Conservation (phyloP, 208 protist genomes). For the Porcisia hertigi region DNA sequence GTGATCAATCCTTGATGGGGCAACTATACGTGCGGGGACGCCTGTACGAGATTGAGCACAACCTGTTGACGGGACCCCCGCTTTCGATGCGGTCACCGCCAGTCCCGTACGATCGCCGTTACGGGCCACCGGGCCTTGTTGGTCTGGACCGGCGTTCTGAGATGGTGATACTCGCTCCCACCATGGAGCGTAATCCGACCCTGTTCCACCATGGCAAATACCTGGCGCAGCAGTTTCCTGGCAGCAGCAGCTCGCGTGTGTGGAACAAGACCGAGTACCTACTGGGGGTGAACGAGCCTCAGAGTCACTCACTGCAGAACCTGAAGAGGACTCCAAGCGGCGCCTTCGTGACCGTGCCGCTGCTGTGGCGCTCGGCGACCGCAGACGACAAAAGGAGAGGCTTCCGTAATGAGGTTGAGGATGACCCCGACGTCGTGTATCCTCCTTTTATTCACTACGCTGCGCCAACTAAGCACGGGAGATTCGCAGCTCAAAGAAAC, state of each 20-base stretch:
- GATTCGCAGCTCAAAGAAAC: conserved; percentile 23
- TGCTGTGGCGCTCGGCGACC: conserved; percentile 30
- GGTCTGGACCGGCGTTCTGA: conserved; percentile 26
- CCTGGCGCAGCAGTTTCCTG: conserved; percentile 19
- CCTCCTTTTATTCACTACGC: conserved; percentile 36
- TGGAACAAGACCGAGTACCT: conserved; percentile 18
- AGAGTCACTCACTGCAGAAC: neutral
- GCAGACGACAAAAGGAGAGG: conserved; percentile 17
- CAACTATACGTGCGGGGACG: conserved; percentile 33
- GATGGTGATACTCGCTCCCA: conserved; percentile 19
- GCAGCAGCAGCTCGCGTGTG: neutral
- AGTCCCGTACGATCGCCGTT: conserved; percentile 7
- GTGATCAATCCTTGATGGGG: conserved; percentile 34
- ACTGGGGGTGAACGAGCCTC: conserved; percentile 20
- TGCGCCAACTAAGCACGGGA: conserved; percentile 21
- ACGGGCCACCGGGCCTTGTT: conserved; percentile 15
- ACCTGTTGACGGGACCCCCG: conserved; percentile 23
- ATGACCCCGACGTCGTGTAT: conserved; percentile 17
- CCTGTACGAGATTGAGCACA: conserved; percentile 34
- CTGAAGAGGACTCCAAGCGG: conserved; percentile 17
- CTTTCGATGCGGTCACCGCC: conserved; percentile 6
- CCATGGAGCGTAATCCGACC: conserved; percentile 13
- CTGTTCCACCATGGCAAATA: conserved; percentile 26
- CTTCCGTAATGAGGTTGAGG: conserved; percentile 8
- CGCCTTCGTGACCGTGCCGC: conserved; percentile 22